Conservation (phyloP, 179 eudicot genomes). For the Camellia oleifera region DNA sequence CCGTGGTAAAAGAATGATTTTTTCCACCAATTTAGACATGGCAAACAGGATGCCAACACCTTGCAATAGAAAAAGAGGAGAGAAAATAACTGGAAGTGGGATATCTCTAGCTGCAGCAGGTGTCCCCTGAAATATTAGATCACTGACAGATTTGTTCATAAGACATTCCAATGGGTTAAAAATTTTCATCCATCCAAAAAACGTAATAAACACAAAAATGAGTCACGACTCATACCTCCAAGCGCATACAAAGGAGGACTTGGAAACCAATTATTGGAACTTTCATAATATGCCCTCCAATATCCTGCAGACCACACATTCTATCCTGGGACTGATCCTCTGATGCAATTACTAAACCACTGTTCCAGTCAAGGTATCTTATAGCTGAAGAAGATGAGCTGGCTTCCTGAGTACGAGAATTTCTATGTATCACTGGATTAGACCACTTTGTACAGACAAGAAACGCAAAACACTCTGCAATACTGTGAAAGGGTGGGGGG, state of each 20-base stretch:
- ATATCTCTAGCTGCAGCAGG: conserved; percentile 68
- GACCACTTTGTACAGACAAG: conserved; percentile 99
- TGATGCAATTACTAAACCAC: conserved; percentile 61
- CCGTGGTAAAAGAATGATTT: conserved; percentile 50
- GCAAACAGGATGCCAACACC: conserved; percentile 74
- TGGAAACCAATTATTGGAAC: conserved; percentile 75
- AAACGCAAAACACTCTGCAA: conserved; percentile 95
- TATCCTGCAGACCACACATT: conserved; percentile 68
- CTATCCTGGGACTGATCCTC: conserved; percentile 54
- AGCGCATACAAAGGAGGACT: conserved; percentile 83
- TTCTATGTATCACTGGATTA: conserved; percentile 78
- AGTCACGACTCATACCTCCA: conserved; percentile 84
- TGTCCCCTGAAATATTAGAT: conserved; percentile 63
- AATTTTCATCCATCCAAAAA: conserved; percentile 1
- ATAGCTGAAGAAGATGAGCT: conserved; percentile 62
- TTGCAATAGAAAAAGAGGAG: conserved; percentile 82
- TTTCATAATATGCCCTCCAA: conserved; percentile 94
- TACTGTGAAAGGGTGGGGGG: conserved; percentile 44
- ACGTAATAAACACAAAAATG: not conserved
- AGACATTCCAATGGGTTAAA: not conserved
- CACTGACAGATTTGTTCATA: conserved; percentile 12
- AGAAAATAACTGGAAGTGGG: conserved; percentile 68
- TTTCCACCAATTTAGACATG: conserved; percentile 64
- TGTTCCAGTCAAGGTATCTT: conserved; percentile 72
- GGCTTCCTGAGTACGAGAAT: conserved; percentile 41